A percentile compares a stretch with the other conserved stretches of the same genome.
These are phyloP conservation scores for Crataegus laevigata DNA, from an alignment of 306 rosid species.

Conservation along the genomic window DNA sequence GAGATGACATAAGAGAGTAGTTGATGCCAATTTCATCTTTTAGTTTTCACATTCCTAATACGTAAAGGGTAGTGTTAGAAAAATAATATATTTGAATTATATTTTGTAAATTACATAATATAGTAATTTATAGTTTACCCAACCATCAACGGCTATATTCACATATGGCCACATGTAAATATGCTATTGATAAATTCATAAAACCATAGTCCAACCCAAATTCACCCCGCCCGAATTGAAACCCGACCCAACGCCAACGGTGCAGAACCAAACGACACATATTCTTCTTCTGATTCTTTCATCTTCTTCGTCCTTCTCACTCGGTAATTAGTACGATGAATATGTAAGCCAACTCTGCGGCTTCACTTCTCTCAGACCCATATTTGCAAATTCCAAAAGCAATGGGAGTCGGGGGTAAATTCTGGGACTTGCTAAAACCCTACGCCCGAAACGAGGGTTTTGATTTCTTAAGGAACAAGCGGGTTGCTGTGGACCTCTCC, in stretches of 20 bases:
- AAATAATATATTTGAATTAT: too few relatives aligned
- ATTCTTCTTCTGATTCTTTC: background rate
- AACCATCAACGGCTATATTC: too few relatives aligned
- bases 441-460: constrained; percentile 61
- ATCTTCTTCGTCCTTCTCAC: background rate
- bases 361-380: constrained; percentile 14
- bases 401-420: constrained; percentile 82
- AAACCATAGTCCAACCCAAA: too few relatives aligned
- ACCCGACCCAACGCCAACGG: background rate
- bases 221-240: background rate
- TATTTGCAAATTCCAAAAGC: background rate
- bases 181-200: too few relatives aligned
- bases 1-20: too few relatives aligned
- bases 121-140: too few relatives aligned
- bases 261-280: background rate
- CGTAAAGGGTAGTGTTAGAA: too few relatives aligned
- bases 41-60: too few relatives aligned
- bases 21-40: too few relatives aligned
- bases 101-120: too few relatives aligned
- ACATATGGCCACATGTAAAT: too few relatives aligned
- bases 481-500: constrained; percentile 88
- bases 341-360: background rate
- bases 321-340: background rate
- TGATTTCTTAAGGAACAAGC: constrained; percentile 89
- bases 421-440: constrained; percentile 87